A percentile compares a stretch with the other conserved stretches of the same genome.
Conservation (phyloP, 163 green algal genomes). For the Volvox carteri region DNA sequence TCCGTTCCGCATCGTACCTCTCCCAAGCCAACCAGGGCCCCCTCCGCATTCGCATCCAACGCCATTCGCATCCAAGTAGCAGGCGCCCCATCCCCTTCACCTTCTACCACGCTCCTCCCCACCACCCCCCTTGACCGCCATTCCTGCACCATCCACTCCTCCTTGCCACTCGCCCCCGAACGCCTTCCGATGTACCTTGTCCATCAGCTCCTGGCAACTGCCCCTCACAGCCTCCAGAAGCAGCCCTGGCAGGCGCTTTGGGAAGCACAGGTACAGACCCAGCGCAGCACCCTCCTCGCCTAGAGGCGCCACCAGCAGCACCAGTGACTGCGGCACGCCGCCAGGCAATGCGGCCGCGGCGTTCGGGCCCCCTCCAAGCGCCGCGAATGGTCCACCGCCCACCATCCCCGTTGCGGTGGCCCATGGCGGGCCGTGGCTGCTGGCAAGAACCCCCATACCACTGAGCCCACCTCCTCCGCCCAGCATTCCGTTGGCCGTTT, state of each 20-base stretch:
- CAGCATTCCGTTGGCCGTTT: background rate
- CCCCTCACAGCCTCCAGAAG: constrained; percentile 39
- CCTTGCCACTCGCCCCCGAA: too few relatives aligned
- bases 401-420: constrained; percentile 1
- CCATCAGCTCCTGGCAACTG: constrained; percentile 37
- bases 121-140: too few relatives aligned
- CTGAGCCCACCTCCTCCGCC: too few relatives aligned
- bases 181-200: too few relatives aligned
- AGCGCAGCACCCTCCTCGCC: constrained; percentile 10
- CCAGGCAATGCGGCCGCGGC: background rate
- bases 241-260: constrained; percentile 7
- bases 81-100: too few relatives aligned
- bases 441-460: background rate
- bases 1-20: too few relatives aligned
- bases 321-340: constrained; percentile 12
- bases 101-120: too few relatives aligned
- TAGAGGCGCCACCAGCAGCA: constrained; percentile 18
- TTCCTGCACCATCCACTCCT: too few relatives aligned
- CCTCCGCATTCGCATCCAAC: too few relatives aligned
- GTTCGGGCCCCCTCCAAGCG: background rate
- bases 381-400: background rate
- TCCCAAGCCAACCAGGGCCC: too few relatives aligned
- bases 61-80: too few relatives aligned
- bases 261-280: constrained; percentile 43
- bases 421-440: background rate